Percentiles rank a stretch among this genome's conserved stretches.
phyloP scores from a whole-genome alignment of 208 protist species.

The Trypanosoma lewisi region DNA sequence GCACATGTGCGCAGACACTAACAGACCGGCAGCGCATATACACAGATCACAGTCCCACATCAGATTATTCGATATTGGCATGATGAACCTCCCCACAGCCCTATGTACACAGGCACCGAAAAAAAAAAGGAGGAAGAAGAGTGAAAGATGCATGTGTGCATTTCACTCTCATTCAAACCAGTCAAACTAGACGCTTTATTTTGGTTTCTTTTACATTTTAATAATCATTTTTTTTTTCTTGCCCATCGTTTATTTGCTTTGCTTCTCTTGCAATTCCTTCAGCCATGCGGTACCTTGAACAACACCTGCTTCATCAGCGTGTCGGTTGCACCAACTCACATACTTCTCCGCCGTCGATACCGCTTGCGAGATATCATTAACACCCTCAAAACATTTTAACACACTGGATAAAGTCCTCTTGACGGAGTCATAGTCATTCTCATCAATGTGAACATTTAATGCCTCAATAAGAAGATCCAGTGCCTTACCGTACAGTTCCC shows the following conservation, averaged over 20 bases:
- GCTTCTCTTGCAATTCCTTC: constrained; percentile 37
- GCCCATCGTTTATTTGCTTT: not conserved
- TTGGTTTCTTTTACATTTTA: no score
- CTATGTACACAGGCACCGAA: no score
- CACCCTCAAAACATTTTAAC: constrained; percentile 80
- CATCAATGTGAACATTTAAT: constrained; percentile 85
- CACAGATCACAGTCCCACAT: no score
- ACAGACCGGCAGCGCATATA: no score
- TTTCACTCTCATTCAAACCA: no score
- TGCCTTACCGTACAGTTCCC: constrained; percentile 68
- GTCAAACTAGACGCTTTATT: no score
- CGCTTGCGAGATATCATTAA: constrained; percentile 77
- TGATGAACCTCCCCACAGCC: no score
- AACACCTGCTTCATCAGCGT: constrained; percentile 65
- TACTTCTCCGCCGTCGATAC: constrained; percentile 83
- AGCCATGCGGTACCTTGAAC: constrained; percentile 60
- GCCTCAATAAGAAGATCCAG: constrained; percentile 85
- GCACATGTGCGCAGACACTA: no score
- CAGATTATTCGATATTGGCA: no score
- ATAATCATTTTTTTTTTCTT: not conserved
- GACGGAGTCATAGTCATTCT: constrained; percentile 69
- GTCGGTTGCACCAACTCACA: constrained; percentile 82
- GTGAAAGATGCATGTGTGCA: no score
- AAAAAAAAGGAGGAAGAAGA: no score
- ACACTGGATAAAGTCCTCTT: constrained; percentile 74